Evolutionary conservation across 2,329 filamentous ascomycete species (phyloP).

Genomic region (Phialophora verrucosa): DNA sequence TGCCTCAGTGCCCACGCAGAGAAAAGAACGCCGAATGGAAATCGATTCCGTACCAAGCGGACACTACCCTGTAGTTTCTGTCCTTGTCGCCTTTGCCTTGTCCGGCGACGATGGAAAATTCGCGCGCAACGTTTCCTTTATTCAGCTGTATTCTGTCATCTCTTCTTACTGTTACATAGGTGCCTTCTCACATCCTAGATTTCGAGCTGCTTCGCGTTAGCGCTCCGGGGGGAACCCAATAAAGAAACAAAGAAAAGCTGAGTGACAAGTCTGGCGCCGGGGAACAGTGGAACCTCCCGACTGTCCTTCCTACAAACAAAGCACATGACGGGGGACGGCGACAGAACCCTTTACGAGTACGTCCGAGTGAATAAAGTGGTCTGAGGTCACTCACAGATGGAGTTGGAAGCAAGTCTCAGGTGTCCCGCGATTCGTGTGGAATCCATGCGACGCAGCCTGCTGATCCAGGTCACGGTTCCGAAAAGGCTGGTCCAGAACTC

Average conservation of each 20-base stretch:
- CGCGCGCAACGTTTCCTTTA: background rate
- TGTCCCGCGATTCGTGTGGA: background rate
- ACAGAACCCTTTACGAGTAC: background rate
- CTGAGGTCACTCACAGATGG: background rate
- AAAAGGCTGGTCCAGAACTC: background rate
- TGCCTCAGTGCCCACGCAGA: background rate
- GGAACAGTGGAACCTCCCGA: background rate
- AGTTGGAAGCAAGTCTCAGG: background rate
- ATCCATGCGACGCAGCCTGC: background rate
- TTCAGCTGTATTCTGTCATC: background rate
- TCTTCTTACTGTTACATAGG: background rate
- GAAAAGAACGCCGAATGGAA: background rate
- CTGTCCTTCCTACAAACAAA: background rate
- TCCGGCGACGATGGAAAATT: background rate
- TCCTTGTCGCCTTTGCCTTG: background rate
- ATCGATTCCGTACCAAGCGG: background rate
- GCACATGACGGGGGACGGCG: background rate
- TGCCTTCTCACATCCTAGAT: background rate
- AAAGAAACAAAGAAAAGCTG: background rate
- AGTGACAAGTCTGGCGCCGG: background rate
- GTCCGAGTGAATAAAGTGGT: background rate
- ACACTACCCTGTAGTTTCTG: too few relatives aligned
- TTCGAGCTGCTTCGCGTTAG: background rate
- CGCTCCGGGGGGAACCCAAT: background rate
- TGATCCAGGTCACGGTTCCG: background rate